These are phyloP conservation scores for Penicillium capsulatum DNA, from an alignment of 2,329 filamentous ascomycete genomes.

Conservation along the genomic window DNA sequence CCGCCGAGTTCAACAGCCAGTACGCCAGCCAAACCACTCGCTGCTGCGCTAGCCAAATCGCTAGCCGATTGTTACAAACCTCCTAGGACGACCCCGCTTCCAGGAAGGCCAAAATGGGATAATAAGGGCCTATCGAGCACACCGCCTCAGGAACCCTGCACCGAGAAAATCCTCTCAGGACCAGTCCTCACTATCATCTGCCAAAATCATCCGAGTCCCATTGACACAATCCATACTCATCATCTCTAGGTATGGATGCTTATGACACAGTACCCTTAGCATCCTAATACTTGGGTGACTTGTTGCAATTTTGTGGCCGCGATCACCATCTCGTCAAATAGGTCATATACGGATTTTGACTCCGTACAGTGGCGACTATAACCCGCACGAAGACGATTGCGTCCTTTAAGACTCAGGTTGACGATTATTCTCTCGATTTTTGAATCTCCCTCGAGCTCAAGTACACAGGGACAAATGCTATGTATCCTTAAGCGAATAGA, in stretches of 20 bases:
- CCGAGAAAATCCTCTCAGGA: no score
- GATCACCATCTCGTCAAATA: conserved; percentile 3
- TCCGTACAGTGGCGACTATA: conserved; percentile 7
- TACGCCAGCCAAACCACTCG: no score
- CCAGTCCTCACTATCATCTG: conserved; percentile 1
- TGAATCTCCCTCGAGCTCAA: not conserved
- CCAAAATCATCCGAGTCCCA: conserved; percentile 1
- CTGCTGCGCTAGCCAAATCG: no score
- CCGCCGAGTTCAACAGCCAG: no score
- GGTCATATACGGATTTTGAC: not conserved
- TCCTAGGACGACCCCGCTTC: no score
- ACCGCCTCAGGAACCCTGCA: no score
- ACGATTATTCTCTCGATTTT: conserved; percentile 6
- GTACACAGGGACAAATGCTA: conserved; percentile 1
- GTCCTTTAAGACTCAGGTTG: conserved; percentile 2
- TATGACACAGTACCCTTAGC: conserved; percentile 1
- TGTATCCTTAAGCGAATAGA: conserved; percentile 2
- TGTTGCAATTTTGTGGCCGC: conserved; percentile 2
- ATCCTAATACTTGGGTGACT: conserved; percentile 1
- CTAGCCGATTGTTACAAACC: no score
- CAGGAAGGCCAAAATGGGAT: no score
- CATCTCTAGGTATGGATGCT: conserved; percentile 1
- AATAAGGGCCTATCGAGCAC: no score
- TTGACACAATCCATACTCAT: conserved; percentile 4
- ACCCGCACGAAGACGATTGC: not conserved